These are phyloP conservation scores for Metschnikowia colocasiae DNA, from an alignment of 805 yeast species.

Conservation along the genomic window DNA sequence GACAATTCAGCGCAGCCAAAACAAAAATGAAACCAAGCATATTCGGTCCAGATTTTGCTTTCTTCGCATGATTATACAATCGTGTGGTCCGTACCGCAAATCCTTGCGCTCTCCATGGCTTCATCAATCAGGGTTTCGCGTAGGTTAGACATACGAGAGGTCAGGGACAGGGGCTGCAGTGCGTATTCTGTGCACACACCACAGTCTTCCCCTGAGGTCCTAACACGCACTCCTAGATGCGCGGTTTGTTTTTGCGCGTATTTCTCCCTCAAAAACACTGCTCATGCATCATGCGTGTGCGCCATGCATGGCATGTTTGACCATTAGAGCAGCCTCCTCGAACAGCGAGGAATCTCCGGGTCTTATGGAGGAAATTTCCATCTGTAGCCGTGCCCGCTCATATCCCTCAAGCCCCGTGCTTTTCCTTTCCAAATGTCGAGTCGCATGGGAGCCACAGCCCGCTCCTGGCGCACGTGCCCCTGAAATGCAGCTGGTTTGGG, in stretches of 20 bases:
- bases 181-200: background rate
- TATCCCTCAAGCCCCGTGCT: background rate
- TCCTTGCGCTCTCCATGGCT: background rate
- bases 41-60: background rate
- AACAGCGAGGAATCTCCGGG: background rate
- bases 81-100: background rate
- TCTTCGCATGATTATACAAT: background rate
- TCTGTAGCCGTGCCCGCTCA: background rate
- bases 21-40: background rate
- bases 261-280: constrained; percentile 2
- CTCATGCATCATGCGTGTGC: constrained; percentile 2
- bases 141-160: background rate
- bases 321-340: background rate
- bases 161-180: constrained; percentile 3
- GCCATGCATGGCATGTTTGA: constrained; percentile 2
- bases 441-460: background rate
- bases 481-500: background rate
- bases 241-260: constrained; percentile 4
- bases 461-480: background rate
- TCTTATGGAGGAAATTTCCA: background rate
- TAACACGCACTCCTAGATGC: constrained; percentile 1
- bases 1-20: background rate
- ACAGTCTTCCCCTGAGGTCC: background rate
- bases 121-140: background rate
- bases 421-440: background rate